Evolutionary conservation across 441 rosid species (phyloP), one percentile per base, ranked within the genome.

Genomic region (Eugenia klotzschiana): DNA sequence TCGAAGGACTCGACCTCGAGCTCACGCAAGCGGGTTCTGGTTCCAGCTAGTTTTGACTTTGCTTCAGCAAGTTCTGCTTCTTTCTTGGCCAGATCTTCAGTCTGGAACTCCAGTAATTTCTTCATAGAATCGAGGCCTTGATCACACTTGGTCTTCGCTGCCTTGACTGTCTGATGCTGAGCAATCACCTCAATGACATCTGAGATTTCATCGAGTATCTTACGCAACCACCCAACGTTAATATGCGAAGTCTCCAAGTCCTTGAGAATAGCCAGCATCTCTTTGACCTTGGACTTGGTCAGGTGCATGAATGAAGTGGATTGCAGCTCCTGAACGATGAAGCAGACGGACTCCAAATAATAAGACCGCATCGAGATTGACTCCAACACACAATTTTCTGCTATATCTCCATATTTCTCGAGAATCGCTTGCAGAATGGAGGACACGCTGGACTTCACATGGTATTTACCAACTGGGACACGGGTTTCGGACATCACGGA

Each of bases 331-430:
- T 92, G 93, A 87, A 93, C 89, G 82, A 93, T 89, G 33, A 91
- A 82, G 87, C 98, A 94, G 50, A 94, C 83, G 60, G 97, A 91
- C 86, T 93, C 97, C 51, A 94, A 82, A 90, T 93, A 93, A 55
- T 91, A 87, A 0, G 93, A 87, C 1, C 91, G 90, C 93, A 94
- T 88, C 0, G 94, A 91, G 20, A 87, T 88, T 18, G 98, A 94
- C 85, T 91, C 92, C 84, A 94, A 86, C 79, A 53, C 85, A 77
- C 93, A 93, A 85, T 89, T 88, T 58, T 88, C 89, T 4, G 96
- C 96, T 84, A 94, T 92, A 80, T 94, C 98, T 72, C 97, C 97
- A 20, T 93, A 90, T 58, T 90, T 93, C 9, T 89, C 87, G 2
- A 93, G 82, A 85, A 94, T 92, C 33, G 90, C 86, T 74, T 54